These are phyloP conservation scores for Monosporascus sp. DNA, from an alignment of 2,329 filamentous ascomycete species.

Conservation along the genomic window DNA sequence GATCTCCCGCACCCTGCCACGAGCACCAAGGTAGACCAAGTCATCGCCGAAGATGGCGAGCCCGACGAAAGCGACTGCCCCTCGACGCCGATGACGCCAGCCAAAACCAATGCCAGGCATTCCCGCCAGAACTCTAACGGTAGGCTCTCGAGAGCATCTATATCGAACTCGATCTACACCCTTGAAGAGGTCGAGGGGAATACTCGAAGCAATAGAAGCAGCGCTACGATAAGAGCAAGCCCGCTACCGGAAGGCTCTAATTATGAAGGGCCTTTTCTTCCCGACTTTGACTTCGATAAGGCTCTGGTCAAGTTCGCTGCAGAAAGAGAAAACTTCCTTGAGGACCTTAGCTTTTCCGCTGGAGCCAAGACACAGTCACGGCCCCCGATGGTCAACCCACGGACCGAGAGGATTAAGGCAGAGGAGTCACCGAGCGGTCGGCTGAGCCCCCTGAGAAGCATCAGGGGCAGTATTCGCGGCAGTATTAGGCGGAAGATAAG, in stretches of 20 bases:
- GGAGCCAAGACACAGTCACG: slow-evolving; percentile 69
- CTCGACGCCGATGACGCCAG: slow-evolving; percentile 19
- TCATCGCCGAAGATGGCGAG: slow-evolving; percentile 60
- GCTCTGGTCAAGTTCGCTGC: slow-evolving; percentile 90
- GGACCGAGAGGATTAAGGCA: slow-evolving; percentile 74
- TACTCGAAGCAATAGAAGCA: slow-evolving; percentile 60
- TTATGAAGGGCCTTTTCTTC: slow-evolving; percentile 34
- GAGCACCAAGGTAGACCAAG: slow-evolving; percentile 45
- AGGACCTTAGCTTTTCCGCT: slow-evolving; percentile 84
- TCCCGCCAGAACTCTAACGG: slow-evolving; percentile 58
- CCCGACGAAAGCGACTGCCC: slow-evolving; percentile 37
- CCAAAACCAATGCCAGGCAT: slow-evolving; percentile 44
- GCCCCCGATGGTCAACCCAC: slow-evolving; percentile 69
- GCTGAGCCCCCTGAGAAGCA: slow-evolving; percentile 49
- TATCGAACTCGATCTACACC: slow-evolving; percentile 46
- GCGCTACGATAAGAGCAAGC: slow-evolving; percentile 54
- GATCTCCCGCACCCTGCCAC: slow-evolving; percentile 40
- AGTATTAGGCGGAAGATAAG: slow-evolving; percentile 91
- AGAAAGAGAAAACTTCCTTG: slow-evolving; percentile 89
- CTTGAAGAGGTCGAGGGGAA: slow-evolving; percentile 55
- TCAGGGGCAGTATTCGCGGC: slow-evolving; percentile 66
- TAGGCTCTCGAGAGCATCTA: slow-evolving; percentile 50
- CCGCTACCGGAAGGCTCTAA: slow-evolving; percentile 23
- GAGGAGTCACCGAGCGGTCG: slow-evolving; percentile 57
- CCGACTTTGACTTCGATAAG: slow-evolving; percentile 87